Base-by-base conservation (phyloP, 1,139 yeast species). In the Blastobotrys illinoisensis region DNA sequence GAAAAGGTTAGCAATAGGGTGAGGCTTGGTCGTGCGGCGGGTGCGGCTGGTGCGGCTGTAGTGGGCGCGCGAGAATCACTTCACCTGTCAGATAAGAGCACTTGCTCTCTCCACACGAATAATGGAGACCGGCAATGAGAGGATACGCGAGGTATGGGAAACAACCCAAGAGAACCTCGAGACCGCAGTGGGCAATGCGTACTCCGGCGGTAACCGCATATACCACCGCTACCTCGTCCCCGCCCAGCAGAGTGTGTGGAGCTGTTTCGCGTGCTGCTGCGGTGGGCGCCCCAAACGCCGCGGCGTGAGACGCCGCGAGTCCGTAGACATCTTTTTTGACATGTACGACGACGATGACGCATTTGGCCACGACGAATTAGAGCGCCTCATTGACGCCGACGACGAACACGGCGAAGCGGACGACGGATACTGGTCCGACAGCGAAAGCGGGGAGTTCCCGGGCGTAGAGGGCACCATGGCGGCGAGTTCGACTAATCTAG, bases 341-440 rank as follows among this genome's bases (percentile, higher is more conserved):
- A 60, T 64, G 66, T 66, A 66, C 54, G 69, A 66, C 47, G 66
- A 64, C 44, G 65, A 61, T 24, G 69, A 63, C 9, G 58, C 60
- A n/a, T 58, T 61, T 49, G 68, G 63, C 19, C 55, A 63, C 6
- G 69, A 64, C 46, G 69, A 66, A 47, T 54, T 66, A 46, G 69
- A 66, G 52, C 58, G 67, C 46, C 53, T 66, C 43, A 51, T 66
- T 40, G 58, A 53, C 46, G 58, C 56, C 6, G 62, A 60, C 11
- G 59, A 54, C 9, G 58, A 54, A 18, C 13, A 11, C 32, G 32
- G 3, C 5, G 23, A 44, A 14, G 16, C 19, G n/a, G 46, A 44
- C 14, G 24, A 20, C 26, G 46, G 23, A 5, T 44, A 44, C 46
- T 13, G n/a, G 23, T 44, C 46, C 9, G 24, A 23, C 45, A 20